A percentile compares a stretch with the other conserved stretches of the same genome.
Conservation (phyloP, 2,329 filamentous ascomycete genomes). For the Lachnellula willkommii region DNA sequence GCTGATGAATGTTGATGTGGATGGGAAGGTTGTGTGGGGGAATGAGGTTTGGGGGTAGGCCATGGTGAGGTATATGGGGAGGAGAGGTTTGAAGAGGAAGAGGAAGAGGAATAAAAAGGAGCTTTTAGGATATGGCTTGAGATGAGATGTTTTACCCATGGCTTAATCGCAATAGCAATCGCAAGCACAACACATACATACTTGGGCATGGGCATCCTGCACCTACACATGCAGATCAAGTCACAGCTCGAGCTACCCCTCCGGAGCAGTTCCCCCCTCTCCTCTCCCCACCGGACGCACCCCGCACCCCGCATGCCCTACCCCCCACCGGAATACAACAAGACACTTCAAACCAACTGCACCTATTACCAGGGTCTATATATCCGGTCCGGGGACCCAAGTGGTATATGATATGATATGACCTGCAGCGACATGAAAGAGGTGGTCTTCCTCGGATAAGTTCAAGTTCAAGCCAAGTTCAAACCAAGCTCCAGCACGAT, state of each 20-base stretch:
- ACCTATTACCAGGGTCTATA: too few relatives aligned
- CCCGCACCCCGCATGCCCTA: neutral
- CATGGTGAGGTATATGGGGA: slow-evolving; percentile 22
- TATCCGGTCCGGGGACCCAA: neutral
- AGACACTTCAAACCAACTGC: too few relatives aligned
- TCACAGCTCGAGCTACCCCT: neutral
- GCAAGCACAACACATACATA: neutral
- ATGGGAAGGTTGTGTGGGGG: slow-evolving; percentile 29
- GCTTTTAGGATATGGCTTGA: neutral
- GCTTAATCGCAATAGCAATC: too few relatives aligned
- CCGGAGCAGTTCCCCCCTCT: neutral
- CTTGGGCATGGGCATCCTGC: neutral
- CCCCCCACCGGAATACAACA: neutral
- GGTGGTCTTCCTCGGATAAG: neutral
- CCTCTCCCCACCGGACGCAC: neutral
- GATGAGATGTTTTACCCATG: neutral
- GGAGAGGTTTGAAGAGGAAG: neutral
- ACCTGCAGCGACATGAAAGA: slow-evolving; percentile 6
- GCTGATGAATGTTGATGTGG: slow-evolving; percentile 31
- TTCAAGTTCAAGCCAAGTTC: neutral
- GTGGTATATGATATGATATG: slow-evolving; percentile 16
- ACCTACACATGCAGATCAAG: neutral
- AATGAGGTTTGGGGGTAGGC: slow-evolving; percentile 41
- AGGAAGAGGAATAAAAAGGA: too few relatives aligned
- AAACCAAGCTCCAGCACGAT: neutral